These are phyloP conservation scores for Venturiaceae sp. DNA, from an alignment of 2,329 filamentous ascomycete genomes.

Conservation along the genomic window DNA sequence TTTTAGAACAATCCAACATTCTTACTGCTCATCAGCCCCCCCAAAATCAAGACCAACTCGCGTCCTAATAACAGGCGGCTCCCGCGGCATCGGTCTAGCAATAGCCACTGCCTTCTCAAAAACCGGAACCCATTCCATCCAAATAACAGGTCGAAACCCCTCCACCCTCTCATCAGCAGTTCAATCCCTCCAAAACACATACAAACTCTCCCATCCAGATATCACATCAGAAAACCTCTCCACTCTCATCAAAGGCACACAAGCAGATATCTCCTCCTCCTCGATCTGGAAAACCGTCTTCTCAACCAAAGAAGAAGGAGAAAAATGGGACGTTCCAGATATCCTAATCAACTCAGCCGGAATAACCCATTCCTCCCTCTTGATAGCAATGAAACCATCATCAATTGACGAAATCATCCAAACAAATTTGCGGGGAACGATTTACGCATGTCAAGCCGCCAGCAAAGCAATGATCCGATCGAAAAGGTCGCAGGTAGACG, in stretches of 20 bases:
- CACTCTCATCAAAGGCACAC: neutral
- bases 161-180: conserved; percentile 12
- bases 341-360: conserved; percentile 76
- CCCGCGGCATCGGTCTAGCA: conserved; percentile 26
- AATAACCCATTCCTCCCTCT: conserved; percentile 53
- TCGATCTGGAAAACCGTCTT: neutral
- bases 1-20: neutral
- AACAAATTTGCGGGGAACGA: conserved; percentile 61
- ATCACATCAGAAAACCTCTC: neutral
- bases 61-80: conserved; percentile 27
- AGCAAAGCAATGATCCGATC: conserved; percentile 37
- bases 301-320: neutral
- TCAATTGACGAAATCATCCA: conserved; percentile 50
- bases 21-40: neutral
- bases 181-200: neutral
- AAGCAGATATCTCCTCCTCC: neutral
- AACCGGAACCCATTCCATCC: conserved; percentile 16
- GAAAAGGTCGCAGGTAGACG: conserved; percentile 11
- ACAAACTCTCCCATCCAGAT: neutral
- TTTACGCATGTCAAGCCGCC: conserved; percentile 49
- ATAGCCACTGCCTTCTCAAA: conserved; percentile 24
- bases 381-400: conserved; percentile 30
- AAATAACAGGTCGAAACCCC: conserved; percentile 21
- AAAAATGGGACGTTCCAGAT: neutral
- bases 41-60: conserved; percentile 10